Evolutionary conservation across 768 basidiomycete genomes (phyloP).

Genomic region (Cyathus striatus): DNA sequence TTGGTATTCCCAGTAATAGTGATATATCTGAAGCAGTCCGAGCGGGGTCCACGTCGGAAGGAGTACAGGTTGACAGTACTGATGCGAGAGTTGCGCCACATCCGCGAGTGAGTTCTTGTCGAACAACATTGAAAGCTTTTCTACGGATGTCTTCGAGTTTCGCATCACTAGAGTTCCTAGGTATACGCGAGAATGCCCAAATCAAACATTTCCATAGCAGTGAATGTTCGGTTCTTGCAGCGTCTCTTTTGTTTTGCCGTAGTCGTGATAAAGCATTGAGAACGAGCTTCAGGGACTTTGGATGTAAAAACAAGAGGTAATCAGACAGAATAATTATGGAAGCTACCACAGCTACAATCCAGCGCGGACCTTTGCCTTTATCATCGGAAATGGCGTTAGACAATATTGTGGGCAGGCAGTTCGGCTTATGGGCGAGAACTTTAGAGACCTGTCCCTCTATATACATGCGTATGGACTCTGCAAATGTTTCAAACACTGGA

Average conservation of each 20-base stretch:
- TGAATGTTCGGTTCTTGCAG: constrained; percentile 32
- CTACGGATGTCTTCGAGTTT: constrained; percentile 17
- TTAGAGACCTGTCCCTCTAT: constrained; percentile 15
- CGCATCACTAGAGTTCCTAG: constrained; percentile 7
- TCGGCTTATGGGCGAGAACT: not conserved
- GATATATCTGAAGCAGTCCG: constrained; percentile 17
- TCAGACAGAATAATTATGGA: constrained; percentile 46
- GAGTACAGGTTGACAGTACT: constrained; percentile 25
- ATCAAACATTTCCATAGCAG: constrained; percentile 50
- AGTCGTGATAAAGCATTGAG: constrained; percentile 26
- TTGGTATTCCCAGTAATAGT: constrained; percentile 30
- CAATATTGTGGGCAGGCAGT: not conserved
- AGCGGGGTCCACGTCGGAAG: not conserved
- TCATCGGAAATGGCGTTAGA: not conserved
- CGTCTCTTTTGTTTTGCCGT: constrained; percentile 23
- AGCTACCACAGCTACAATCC: constrained; percentile 39
- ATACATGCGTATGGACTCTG: constrained; percentile 19
- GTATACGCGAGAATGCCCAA: constrained; percentile 48
- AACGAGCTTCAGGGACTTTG: constrained; percentile 30
- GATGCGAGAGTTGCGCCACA: constrained; percentile 36
- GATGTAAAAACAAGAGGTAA: constrained; percentile 33
- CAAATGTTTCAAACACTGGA: constrained; percentile 19
- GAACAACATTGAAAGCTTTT: constrained; percentile 35
- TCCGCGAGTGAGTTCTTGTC: constrained; percentile 40
- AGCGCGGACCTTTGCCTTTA: constrained; percentile 25